Base-by-base conservation (phyloP, 768 basidiomycete genomes). In the Dentipellis sp. region DNA sequence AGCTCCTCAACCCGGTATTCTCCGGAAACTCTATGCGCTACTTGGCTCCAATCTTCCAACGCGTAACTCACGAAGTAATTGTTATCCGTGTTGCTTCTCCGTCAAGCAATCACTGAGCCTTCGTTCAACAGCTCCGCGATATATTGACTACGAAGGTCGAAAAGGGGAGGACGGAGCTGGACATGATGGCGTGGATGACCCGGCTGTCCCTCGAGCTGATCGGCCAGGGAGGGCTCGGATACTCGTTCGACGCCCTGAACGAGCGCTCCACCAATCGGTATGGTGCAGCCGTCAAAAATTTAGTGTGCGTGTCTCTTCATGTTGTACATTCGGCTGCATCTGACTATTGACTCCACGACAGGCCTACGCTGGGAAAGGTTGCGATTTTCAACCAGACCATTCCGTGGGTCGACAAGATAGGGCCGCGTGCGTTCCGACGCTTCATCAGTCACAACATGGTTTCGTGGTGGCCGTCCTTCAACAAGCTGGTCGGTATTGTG, bases 401-500 rank as follows among this genome's bases (percentile, higher is more conserved):
- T 40, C 55, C 49, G 10, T 11, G 10, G 21, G 14, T 56, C n/a
- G 29, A 17, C n/a, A 22, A 35, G 4, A 21, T 39, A 5, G 34
- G 29, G 8, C 50, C 48, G 9, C 21, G 21, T 0, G 29, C 38
- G n/a, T 3, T 56, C 11, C 55, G 21, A 10, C 36, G 50, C 14
- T 23, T 34, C 9, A 17, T 56, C 19, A 38, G 35, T 4, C 16
- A 34, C 14, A 39, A 17, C 17, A 6, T 56, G 14, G 38, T 37
- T 29, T 29, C 29, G 29, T 29, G 29, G 16, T 56, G 55, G 55
- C 21, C 35, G 50, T 21, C 39, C 16, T 21, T 57, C 12, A 73
- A 74, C 49, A 72, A 69, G 53, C 65, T 79, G 10, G 73, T 73
- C 56, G 61, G 65, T 5, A 75, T 76, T 60, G 70, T 74, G n/a